Evolutionary conservation across 129 eudicot genomes (phyloP), one percentile per base, ranked within the genome.

Genomic region (Ambrosia artemisiifolia): DNA sequence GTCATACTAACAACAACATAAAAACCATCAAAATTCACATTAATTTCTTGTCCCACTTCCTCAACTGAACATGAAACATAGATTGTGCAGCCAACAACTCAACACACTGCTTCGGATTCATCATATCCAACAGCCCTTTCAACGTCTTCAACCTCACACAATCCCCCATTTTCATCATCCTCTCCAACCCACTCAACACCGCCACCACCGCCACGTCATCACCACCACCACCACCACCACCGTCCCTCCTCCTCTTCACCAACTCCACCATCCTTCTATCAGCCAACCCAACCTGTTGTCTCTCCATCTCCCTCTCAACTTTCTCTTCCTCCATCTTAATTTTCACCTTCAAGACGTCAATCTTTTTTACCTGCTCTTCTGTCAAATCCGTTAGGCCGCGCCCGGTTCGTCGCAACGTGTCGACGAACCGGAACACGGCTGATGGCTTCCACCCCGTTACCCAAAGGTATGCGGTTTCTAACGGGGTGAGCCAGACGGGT

Each of bases 401-500:
- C 28, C 65, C 73, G 7, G 81, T 79, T 60, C 11, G 59, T 17
- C 79, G 65, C 0, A 86, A 48, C 4, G 83, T 67, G 7, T 88
- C 86, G 1, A 89, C 64, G 0, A 92, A 81, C 17, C 80, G 78
- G 61, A 93, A 87, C 1, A 81, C 79, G 12, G 63, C 68, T 0
- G 92, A 87, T 1, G 98, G 98, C 71, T 93, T 93, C 98, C 98
- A 93, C 0, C 96, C 98, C 1, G 98, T 93, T 67, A 85, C 77
- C 98, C 98, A 92, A 0, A 70, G 81, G 17, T 71, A 77, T 0
- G 89, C 85, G 34, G 38, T 79, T 73, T 91, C 96, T 0, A 86
- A 43, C 0, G 90, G 96, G 71, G 76, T 86, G 5, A 84, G 35
- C 97, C 96, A 91, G 0, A 61, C 76, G 0, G 96, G 88, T 0